Evolutionary conservation across 139 green algal species (phyloP).

Genomic region (Micractinium sp.): DNA sequence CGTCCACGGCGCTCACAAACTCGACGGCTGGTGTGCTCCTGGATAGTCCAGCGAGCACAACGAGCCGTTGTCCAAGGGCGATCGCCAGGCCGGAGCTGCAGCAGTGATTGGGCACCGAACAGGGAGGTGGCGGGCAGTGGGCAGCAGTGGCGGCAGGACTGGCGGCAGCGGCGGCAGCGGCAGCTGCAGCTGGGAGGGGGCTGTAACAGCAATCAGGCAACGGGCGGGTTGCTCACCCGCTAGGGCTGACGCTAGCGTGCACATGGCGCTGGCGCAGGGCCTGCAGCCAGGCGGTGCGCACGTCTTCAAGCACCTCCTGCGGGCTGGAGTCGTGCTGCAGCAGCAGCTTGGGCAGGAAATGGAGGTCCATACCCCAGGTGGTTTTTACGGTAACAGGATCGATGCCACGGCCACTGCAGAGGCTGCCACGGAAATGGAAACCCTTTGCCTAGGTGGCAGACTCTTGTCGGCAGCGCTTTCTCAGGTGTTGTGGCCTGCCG

Average conservation of each 20-base stretch:
- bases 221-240: conserved; percentile 1
- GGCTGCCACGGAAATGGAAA: too few species aligned
- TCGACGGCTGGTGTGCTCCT: not conserved
- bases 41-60: not conserved
- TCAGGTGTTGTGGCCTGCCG: too few species aligned
- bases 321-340: conserved; percentile 47
- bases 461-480: too few species aligned
- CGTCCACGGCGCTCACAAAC: conserved; percentile 25
- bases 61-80: conserved; percentile 28
- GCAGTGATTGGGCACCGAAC: too few species aligned
- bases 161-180: too few species aligned
- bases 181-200: not conserved
- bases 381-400: too few species aligned
- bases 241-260: not conserved
- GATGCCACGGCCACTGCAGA: too few species aligned
- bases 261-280: not conserved
- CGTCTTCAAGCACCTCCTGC: conserved; percentile 13
- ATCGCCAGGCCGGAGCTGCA: conserved; percentile 17
- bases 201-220: too few species aligned
- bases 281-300: conserved; percentile 16
- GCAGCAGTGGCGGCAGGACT: not conserved
- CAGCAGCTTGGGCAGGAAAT: conserved; percentile 38
- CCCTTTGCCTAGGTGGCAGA: too few species aligned
- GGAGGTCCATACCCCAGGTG: conserved; percentile 6
- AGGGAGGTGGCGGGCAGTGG: not conserved